A percentile compares a stretch with the other conserved stretches of the same genome.
Evolutionary conservation across 2,329 filamentous ascomycete genomes (phyloP).

Genomic region (Graphilbum fragrans): DNA sequence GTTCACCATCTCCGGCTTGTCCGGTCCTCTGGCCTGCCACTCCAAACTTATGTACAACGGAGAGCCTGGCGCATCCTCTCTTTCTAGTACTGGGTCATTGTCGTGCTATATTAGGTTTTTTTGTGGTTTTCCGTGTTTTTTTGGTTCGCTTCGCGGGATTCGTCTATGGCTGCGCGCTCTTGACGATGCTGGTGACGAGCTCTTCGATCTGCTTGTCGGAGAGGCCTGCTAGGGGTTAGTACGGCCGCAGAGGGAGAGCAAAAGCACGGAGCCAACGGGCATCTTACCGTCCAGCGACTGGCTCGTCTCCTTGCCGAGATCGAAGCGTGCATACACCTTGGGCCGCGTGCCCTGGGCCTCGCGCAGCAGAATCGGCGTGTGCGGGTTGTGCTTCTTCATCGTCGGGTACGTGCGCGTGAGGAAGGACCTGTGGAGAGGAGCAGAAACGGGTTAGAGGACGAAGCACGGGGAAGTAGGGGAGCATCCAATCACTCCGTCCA

Average conservation of each 20-base stretch:
- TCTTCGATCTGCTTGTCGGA: slow-evolving; percentile 52
- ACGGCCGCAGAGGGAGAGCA: not conserved
- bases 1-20: too few relatives aligned
- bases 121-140: not conserved
- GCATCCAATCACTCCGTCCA: not conserved
- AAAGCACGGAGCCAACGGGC: not conserved
- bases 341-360: slow-evolving; percentile 79
- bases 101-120: too few relatives aligned
- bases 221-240: slow-evolving; percentile 23
- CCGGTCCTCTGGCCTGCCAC: too few relatives aligned
- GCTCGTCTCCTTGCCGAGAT: slow-evolving; percentile 44
- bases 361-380: slow-evolving; percentile 86
- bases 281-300: slow-evolving; percentile 38
- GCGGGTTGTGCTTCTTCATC: slow-evolving; percentile 98
- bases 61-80: too few relatives aligned
- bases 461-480: not conserved
- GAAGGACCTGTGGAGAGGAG: slow-evolving; percentile 59
- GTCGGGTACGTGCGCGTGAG: slow-evolving; percentile 84
- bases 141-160: too few relatives aligned
- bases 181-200: slow-evolving; percentile 41
- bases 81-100: too few relatives aligned
- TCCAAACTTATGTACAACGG: too few relatives aligned
- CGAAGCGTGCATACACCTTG: slow-evolving; percentile 85
- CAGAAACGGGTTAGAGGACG: not conserved
- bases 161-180: slow-evolving; percentile 19